A percentile compares a stretch with the other conserved stretches of the same genome.
Conservation (phyloP, 2,329 filamentous ascomycete species). For the Graphium sp. region DNA sequence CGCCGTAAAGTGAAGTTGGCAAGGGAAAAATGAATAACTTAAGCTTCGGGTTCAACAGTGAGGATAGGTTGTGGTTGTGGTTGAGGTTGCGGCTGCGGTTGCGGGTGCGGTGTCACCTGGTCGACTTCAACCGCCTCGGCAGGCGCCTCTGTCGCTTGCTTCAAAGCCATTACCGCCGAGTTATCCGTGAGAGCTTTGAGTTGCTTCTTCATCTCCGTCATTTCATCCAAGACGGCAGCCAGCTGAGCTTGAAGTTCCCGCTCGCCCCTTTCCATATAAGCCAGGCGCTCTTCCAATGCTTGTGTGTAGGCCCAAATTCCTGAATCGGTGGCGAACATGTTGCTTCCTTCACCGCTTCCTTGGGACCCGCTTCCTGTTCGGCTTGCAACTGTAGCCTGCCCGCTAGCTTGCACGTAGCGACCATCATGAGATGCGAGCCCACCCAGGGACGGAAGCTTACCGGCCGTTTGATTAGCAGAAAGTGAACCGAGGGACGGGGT, state of each 20-base stretch:
- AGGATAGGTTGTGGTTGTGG: no score
- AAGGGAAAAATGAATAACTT: no score
- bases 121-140: no score
- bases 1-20: no score
- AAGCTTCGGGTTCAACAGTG: no score
- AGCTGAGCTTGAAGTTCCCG: slow-evolving; percentile 19
- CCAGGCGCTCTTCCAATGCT: slow-evolving; percentile 44
- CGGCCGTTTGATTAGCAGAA: slow-evolving; percentile 12
- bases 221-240: slow-evolving; percentile 15
- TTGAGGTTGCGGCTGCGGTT: no score
- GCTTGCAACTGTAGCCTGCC: slow-evolving; percentile 1
- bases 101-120: no score
- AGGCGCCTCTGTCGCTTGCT: not conserved
- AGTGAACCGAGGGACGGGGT: slow-evolving; percentile 30
- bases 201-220: slow-evolving; percentile 16
- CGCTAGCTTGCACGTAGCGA: slow-evolving; percentile 1
- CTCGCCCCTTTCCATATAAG: slow-evolving; percentile 23
- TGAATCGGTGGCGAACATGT: slow-evolving; percentile 45
- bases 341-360: slow-evolving; percentile 42
- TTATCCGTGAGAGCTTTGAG: slow-evolving; percentile 4
- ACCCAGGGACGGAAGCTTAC: slow-evolving; percentile 1
- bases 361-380: slow-evolving; percentile 30
- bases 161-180: not conserved
- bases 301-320: slow-evolving; percentile 60
- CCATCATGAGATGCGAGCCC: slow-evolving; percentile 1